These are phyloP conservation scores for Cyberlindnera japonica DNA, from an alignment of 805 yeast genomes.

Conservation along the genomic window DNA sequence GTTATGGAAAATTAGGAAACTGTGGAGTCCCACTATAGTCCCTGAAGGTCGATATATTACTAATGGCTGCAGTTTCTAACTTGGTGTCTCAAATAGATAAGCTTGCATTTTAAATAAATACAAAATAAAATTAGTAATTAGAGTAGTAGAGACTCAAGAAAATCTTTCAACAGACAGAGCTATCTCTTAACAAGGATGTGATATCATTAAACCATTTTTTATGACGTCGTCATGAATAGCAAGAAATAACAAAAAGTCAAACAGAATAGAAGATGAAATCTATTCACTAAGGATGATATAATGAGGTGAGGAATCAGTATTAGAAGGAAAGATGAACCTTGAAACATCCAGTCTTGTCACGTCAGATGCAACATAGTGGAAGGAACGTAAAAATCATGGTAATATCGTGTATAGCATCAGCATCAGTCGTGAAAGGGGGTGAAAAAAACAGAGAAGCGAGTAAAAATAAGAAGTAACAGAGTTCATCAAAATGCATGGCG, in stretches of 20 bases:
- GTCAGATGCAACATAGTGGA: neutral
- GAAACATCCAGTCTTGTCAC: no score
- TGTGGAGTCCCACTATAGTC: no score
- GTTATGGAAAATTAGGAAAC: no score
- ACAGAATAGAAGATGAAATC: no score
- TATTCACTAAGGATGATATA: no score
- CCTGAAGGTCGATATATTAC: no score
- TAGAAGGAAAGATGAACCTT: neutral
- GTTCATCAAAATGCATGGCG: neutral
- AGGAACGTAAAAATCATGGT: neutral
- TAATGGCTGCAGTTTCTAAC: no score
- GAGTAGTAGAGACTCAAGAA: no score
- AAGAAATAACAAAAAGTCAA: no score
- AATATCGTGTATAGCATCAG: conserved; percentile 7
- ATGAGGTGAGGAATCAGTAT: neutral
- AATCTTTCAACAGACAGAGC: neutral
- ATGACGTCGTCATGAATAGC: no score
- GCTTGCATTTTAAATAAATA: no score
- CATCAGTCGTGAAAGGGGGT: conserved; percentile 4
- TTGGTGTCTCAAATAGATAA: no score
- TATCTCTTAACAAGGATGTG: neutral
- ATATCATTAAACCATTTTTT: neutral
- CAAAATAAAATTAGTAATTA: neutral
- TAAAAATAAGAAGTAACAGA: neutral
- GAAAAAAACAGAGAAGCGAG: neutral